Base-by-base conservation (phyloP, 352 stramenopile species). In the Phytophthora vignae region DNA sequence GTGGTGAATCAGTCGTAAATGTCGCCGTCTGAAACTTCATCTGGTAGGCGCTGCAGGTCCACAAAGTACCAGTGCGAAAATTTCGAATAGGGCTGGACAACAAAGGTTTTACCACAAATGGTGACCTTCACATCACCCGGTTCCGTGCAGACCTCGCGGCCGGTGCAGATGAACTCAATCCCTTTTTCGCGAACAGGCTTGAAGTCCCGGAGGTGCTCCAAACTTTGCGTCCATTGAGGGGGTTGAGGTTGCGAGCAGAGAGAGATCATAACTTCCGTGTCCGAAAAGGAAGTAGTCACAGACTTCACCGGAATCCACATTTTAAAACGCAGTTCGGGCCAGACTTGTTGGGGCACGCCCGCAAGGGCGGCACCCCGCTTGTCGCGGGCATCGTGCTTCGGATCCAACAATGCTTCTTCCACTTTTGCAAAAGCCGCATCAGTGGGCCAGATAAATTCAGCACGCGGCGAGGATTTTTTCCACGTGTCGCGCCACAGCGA, bases 231-330 rank as follows among this genome's bases (percentile, higher is more conserved):
- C 67, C 60, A 25, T 25, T 25, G 22, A n/a, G n/a, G n/a, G n/a
- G n/a, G n/a, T n/a, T n/a, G n/a, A n/a, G n/a, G n/a, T 0, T 12
- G 40, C 7, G 53, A 69, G 1, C 55, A 48, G 19, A 74, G 42
- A 1, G 60, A 70, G 1, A 55, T 63, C 67, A 74, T 69, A 17
- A 74, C 69, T n/a, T 69, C 46, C 31, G 53, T 69, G 15, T 74
- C 60, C 0, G 55, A 69, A 49, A 74, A 48, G 8, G 14, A 21
- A 0, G 9, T 4, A 3, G 40, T 48, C 14, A 70, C 2, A 36
- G 69, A 19, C 2, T 17, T 0, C 38, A 60, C 60, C 3, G 54
- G 67, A 22, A 74, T 74, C 60, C 67, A 74, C 59, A 69, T 60
- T 2, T 48, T 9, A 21, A 60, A 38, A n/a, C 52, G 64, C 1